A percentile compares a stretch with the other conserved stretches of the same genome.
phyloP scores from a whole-genome alignment of 805 yeast species.

The Yamadazyma philogaea region DNA sequence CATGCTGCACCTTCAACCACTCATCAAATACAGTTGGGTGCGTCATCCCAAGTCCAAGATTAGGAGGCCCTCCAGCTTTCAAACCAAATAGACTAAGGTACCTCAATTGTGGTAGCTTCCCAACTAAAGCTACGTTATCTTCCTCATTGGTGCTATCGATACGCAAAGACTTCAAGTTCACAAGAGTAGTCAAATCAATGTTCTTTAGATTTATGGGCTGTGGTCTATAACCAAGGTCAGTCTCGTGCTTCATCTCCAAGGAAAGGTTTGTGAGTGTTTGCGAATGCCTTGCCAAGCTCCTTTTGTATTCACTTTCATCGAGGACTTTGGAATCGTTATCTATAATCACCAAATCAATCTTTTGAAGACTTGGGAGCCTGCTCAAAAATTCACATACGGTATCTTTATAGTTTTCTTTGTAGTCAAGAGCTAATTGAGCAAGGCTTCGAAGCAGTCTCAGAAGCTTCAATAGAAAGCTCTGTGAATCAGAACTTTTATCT shows the following conservation, averaged over 20 bases:
- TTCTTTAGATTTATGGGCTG: slow-evolving; percentile 19
- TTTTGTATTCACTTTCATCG: slow-evolving; percentile 17
- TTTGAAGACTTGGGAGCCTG: slow-evolving; percentile 18
- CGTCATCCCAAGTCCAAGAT: slow-evolving; percentile 50
- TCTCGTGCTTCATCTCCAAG: slow-evolving; percentile 40
- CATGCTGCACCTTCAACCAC: slow-evolving; percentile 55
- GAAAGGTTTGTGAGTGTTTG: slow-evolving; percentile 31
- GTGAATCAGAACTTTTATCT: slow-evolving; percentile 8
- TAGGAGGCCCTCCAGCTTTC: slow-evolving; percentile 52
- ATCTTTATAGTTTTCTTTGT: slow-evolving; percentile 40
- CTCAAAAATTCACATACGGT: slow-evolving; percentile 35
- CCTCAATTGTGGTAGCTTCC: slow-evolving; percentile 21
- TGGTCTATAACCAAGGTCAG: slow-evolving; percentile 27
- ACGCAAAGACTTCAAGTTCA: slow-evolving; percentile 35
- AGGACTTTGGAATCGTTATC: slow-evolving; percentile 30
- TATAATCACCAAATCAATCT: slow-evolving; percentile 41
- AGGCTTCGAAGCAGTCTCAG: slow-evolving; percentile 14
- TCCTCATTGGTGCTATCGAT: slow-evolving; percentile 29
- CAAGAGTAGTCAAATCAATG: slow-evolving; percentile 2
- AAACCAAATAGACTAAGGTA: slow-evolving; percentile 47
- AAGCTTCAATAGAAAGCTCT: slow-evolving; percentile 5
- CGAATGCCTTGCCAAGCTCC: slow-evolving; percentile 15
- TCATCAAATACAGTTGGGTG: slow-evolving; percentile 55
- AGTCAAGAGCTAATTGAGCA: slow-evolving; percentile 34
- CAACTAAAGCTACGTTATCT: slow-evolving; percentile 22